These are phyloP conservation scores for Cutaneotrichosporon daszewskae DNA, from an alignment of 1,284 basidiomycete genomes.

Conservation along the genomic window DNA sequence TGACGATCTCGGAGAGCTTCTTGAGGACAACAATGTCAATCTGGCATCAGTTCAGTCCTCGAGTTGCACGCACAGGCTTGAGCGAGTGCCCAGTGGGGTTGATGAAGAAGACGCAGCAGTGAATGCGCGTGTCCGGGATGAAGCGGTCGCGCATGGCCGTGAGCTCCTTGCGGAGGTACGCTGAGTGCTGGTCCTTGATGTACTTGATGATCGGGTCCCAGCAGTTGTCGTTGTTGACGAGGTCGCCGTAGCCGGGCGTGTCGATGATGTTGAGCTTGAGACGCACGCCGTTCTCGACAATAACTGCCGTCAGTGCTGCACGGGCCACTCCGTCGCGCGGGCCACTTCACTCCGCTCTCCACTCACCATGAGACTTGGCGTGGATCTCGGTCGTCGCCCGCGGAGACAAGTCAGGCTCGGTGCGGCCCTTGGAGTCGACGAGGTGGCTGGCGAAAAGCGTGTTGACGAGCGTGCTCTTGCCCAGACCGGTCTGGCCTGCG, in stretches of 20 bases:
- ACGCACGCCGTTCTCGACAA: slow-evolving; percentile 92
- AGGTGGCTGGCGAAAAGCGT: slow-evolving; percentile 97
- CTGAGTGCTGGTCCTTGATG: slow-evolving; percentile 88
- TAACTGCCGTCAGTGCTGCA: slow-evolving; percentile 55
- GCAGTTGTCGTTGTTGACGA: slow-evolving; percentile 98
- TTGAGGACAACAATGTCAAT: slow-evolving; percentile 99
- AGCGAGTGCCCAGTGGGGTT: slow-evolving; percentile 91
- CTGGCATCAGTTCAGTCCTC: slow-evolving; percentile 14
- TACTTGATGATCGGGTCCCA: slow-evolving; percentile 99
- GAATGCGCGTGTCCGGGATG: slow-evolving; percentile 96
- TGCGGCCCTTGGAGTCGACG: slow-evolving; percentile 92
- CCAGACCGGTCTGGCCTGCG: slow-evolving; percentile 91
- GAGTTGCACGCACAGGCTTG: slow-evolving; percentile 53
- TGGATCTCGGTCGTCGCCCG: slow-evolving; percentile 96
- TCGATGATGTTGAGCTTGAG: slow-evolving; percentile 97
- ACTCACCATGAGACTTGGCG: slow-evolving; percentile 85
- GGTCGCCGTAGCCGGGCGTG: slow-evolving; percentile 97
- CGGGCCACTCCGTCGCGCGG: not conserved
- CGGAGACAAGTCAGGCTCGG: slow-evolving; percentile 77
- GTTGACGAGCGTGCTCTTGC: slow-evolving; percentile 98
- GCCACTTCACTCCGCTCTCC: too few species aligned
- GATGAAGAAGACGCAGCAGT: slow-evolving; percentile 98
- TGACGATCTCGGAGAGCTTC: slow-evolving; percentile 96
- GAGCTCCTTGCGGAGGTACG: slow-evolving; percentile 96
- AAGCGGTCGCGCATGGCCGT: slow-evolving; percentile 98